Evolutionary conservation across 257 asterid species (phyloP).

Genomic region (Petunia axillaris): DNA sequence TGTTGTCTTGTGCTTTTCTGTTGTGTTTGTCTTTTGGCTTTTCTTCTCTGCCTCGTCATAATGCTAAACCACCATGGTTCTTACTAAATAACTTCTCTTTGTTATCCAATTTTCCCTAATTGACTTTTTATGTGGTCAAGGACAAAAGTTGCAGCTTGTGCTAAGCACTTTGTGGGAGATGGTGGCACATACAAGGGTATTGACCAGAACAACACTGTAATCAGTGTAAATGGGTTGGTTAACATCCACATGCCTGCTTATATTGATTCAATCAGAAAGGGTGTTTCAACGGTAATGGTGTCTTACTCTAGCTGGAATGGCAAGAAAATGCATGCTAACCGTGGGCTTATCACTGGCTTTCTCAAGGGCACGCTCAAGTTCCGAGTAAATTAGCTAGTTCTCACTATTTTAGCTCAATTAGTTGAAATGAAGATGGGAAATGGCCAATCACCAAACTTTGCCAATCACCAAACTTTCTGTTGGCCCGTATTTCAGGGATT

Average conservation of each 20-base stretch:
- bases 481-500: constrained; percentile 13
- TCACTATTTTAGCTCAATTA: background rate
- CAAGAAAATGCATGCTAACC: constrained; percentile 67
- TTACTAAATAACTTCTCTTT: too few relatives aligned
- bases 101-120: too few relatives aligned
- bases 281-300: constrained; percentile 74
- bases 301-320: constrained; percentile 81
- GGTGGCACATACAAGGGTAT: constrained; percentile 72
- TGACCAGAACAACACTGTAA: constrained; percentile 60
- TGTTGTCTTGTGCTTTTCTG: too few relatives aligned
- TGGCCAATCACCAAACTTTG: background rate
- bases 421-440: background rate
- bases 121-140: constrained; percentile 15
- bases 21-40: too few relatives aligned
- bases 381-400: constrained; percentile 40
- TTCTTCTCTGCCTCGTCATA: too few relatives aligned
- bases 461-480: background rate
- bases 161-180: constrained; percentile 44
- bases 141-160: background rate
- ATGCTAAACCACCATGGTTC: too few relatives aligned
- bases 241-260: constrained; percentile 77
- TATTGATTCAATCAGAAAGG: constrained; percentile 59
- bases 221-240: constrained; percentile 45
- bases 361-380: constrained; percentile 69
- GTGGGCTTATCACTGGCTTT: constrained; percentile 59